Base-by-base conservation (phyloP, 2,329 filamentous ascomycete species). In the Pseudogymnoascus sp. region DNA sequence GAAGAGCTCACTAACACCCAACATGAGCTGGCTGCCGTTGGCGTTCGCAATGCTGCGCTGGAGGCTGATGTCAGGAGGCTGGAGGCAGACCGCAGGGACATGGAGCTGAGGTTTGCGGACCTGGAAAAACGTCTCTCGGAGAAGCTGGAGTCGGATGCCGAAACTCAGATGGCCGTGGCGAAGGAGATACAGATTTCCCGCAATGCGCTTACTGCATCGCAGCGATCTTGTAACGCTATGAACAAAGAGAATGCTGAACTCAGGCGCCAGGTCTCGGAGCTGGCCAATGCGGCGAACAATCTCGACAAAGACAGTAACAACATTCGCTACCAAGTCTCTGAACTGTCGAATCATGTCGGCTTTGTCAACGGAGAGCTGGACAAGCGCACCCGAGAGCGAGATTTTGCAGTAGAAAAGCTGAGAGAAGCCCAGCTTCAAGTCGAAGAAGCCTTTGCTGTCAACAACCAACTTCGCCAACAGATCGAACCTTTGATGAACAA, bases 321-420 rank as follows among this genome's bases (percentile, higher is more conserved):
- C 1, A 55, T 55, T 33, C 48, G 48, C 7, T 5, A 33, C 27
- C 27, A 13, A 33, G 48, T 55, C 29, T 5, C 29, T 4, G 27
- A 55, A n/a, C 29, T 55, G 8, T 2, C 48, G 9, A 55, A 55
- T 18, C 29, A 33, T 6, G 13, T 33, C 15, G 9, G 27, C 48
- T 55, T 55, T 55, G 48, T 55, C 29, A 55, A 33, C 48, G 29
- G 29, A 55, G 48, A 55, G 29, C 29, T 55, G 48, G 48, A 55
- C 48, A 33, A 5, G 27, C 48, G 48, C 27, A 55, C 48, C 48
- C 48, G 48, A 15, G 48, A 55, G 48, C 48, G 48, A 55, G 48
- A 55, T 55, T 55, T 55, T 12, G 29, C 29, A 33, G 48, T 33
- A 55, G 27, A 55, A 55, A 55, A 55, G 48, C n/a, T 55, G 9